Conservation (phyloP, 805 yeast genomes). For the Nematodospora valgi region DNA sequence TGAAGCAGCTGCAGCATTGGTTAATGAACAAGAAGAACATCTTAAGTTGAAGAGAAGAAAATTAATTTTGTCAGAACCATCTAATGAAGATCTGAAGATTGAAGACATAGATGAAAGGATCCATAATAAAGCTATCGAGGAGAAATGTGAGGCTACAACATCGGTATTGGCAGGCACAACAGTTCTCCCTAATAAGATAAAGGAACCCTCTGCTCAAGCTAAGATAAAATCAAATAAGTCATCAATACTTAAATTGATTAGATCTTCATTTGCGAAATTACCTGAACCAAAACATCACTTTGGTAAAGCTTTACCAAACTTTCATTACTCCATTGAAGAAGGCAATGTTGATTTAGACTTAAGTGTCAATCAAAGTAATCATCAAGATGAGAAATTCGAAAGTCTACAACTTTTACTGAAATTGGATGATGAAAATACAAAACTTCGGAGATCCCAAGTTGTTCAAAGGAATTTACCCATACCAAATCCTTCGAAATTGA, state of each 20-base stretch:
- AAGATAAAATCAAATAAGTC: no score
- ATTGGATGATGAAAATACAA: constrained; percentile 26
- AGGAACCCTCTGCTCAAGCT: no score
- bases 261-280: constrained; percentile 17
- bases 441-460: constrained; percentile 43
- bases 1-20: constrained; percentile 22
- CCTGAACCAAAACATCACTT: constrained; percentile 40
- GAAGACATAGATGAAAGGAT: constrained; percentile 32
- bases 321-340: no score
- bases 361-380: constrained; percentile 26
- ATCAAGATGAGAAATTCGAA: constrained; percentile 22
- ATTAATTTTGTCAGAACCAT: constrained; percentile 25
- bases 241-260: constrained; percentile 9
- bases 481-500: constrained; percentile 27
- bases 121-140: constrained; percentile 4
- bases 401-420: constrained; percentile 20
- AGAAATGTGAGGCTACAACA: constrained; percentile 1
- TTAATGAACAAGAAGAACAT: constrained; percentile 16
- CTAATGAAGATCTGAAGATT: constrained; percentile 1
- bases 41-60: constrained; percentile 21
- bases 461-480: constrained; percentile 43
- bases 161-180: neutral
- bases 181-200: constrained; percentile 1
- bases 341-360: constrained; percentile 16
- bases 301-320: constrained; percentile 31